These are phyloP conservation scores for Quercus agrifolia DNA, from an alignment of 306 rosid genomes.

Conservation along the genomic window DNA sequence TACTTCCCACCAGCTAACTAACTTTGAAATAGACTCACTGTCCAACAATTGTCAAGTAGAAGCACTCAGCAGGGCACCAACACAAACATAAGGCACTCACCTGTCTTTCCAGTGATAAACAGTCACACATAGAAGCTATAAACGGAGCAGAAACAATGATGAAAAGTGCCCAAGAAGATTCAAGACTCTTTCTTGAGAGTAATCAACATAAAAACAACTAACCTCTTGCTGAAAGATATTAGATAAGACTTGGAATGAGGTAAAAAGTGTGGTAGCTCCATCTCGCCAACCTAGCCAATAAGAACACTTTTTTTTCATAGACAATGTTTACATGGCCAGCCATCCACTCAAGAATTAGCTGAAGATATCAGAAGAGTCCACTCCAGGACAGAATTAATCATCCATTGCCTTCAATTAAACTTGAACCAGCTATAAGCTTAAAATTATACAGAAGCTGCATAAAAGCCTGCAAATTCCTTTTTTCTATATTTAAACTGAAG, in stretches of 20 bases:
- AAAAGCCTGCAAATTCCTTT: neutral
- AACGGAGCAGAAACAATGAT: neutral
- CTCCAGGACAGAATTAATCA: conserved; percentile 1
- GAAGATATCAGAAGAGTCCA: neutral
- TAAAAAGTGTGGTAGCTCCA: neutral
- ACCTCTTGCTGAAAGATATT: neutral
- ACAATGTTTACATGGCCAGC: neutral
- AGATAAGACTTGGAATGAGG: neutral
- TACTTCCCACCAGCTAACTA: neutral
- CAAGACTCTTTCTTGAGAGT: neutral
- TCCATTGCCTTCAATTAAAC: conserved; percentile 1
- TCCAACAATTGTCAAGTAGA: neutral
- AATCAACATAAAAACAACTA: neutral
- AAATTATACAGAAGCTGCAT: neutral
- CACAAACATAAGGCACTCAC: neutral
- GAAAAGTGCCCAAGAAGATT: neutral
- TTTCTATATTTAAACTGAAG: neutral
- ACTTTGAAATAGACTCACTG: neutral
- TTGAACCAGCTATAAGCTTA: neutral
- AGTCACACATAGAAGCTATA: neutral
- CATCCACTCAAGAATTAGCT: neutral
- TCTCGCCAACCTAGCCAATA: neutral
- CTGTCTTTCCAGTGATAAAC: neutral
- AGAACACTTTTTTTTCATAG: neutral
- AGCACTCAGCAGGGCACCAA: neutral